phyloP scores from a whole-genome alignment of 192 early-diverging fungal genomes.

The Funneliformis mosseae region DNA sequence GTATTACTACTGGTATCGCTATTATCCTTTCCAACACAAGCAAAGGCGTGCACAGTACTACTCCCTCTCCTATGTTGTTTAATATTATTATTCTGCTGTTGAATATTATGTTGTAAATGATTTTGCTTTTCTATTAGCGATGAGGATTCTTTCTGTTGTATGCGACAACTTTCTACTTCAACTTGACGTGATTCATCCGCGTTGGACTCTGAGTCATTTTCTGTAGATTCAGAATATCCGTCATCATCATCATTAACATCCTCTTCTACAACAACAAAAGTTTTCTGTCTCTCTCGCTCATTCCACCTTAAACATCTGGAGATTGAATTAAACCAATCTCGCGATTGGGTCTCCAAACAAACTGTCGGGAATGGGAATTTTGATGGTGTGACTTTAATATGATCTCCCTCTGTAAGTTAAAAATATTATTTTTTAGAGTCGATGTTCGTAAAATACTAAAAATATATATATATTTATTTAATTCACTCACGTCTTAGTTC shows the following conservation, averaged over 20 bases:
- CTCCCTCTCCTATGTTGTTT: neutral
- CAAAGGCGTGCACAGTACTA: conserved; percentile 9
- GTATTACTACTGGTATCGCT: conserved; percentile 12
- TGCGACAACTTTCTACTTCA: neutral
- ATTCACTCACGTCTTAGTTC: conserved; percentile 70
- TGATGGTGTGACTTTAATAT: conserved; percentile 83
- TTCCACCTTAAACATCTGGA: conserved; percentile 92
- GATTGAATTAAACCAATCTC: conserved; percentile 92
- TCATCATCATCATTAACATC: conserved; percentile 1
- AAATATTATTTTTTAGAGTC: neutral
- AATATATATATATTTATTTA: conserved; percentile 16
- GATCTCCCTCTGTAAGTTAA: conserved; percentile 68
- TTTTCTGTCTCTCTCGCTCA: conserved; percentile 85
- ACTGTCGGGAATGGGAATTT: conserved; percentile 89
- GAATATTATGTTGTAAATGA: neutral
- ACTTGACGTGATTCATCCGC: too few relatives aligned
- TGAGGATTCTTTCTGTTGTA: neutral
- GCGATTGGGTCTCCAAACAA: conserved; percentile 67
- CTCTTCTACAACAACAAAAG: conserved; percentile 59
- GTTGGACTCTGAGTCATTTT: neutral
- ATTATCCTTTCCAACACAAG: conserved; percentile 26
- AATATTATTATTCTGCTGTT: neutral
- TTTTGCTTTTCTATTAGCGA: neutral
- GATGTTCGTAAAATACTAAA: neutral
- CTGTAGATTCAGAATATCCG: neutral